Evolutionary conservation across 1,284 basidiomycete species (phyloP), one percentile per base, ranked within the genome.

Genomic region (Tilletia walkeri): DNA sequence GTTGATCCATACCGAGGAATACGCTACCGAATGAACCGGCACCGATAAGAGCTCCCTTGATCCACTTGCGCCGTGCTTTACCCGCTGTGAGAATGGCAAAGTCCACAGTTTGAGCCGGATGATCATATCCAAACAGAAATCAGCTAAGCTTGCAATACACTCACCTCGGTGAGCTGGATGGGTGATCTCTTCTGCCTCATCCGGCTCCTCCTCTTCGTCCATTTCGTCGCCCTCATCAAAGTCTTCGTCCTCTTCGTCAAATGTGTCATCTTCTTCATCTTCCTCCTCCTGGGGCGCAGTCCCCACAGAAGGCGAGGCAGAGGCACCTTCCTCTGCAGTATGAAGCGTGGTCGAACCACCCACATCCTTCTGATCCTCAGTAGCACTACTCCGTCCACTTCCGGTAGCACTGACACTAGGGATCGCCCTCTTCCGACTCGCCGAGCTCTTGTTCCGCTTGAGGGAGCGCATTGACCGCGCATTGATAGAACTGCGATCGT

Each of bases 21-120:
- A 85, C 84, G 48, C 84, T 82, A 47, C 81, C 82, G 48, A 82
- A 83, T 9, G 80, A 83, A 0, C 96, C 96, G 30, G 93, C 92
- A 69, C 96, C 96, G 77, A 99, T 98, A 73, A 99, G 88, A 2
- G 95, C 95, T 67, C 96, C 96, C 79, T 96, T 97, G 86, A 98
- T 95, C 96, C 96, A 99, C 85, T 97, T 96, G 84, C 92, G 12
- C 12, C 66, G 48, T 16, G 38, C 66, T 30, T 49, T 67, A 2
- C 66, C 45, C 16, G 45, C 48, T 67, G 30, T 6, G 16, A 12
- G 48, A 7, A 12, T 20, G 20, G 18, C 47, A n/a, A 18, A 36
- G 12, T 49, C 38, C 18, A 45, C 20, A n/a, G 56, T 70, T 18
- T 67, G 66, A 56, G 34, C 85, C 34, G 83, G 81, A 16, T 83